Conservation (phyloP, 306 rosid species). For the Astragalus glycyphyllos region DNA sequence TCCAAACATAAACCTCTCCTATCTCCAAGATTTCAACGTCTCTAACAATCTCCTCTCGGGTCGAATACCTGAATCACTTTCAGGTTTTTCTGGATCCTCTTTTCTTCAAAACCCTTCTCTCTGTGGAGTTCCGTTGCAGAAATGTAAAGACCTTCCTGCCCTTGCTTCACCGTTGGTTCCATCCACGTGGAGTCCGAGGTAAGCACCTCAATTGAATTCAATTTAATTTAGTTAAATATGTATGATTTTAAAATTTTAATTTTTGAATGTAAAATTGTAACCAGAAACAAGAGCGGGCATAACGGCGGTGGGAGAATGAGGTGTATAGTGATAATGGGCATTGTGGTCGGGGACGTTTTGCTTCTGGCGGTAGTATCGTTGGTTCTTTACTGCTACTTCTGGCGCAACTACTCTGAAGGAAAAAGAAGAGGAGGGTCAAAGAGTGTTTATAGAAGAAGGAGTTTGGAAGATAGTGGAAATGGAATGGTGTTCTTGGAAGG, state of each 20-base stretch:
- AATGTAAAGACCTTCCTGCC: conserved; percentile 50
- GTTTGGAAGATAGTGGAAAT: conserved; percentile 60
- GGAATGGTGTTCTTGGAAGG: conserved; percentile 88
- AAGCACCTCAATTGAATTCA: too few relatives aligned
- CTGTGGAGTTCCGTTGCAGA: conserved; percentile 67
- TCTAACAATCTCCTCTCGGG: conserved; percentile 67
- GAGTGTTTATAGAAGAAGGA: conserved; percentile 57
- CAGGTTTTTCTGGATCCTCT: conserved; percentile 60
- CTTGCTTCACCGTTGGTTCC: conserved; percentile 70
- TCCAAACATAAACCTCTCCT: conserved; percentile 52
- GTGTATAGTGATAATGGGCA: conserved; percentile 59
- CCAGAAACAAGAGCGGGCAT: conserved; percentile 3
- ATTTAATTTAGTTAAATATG: too few relatives aligned
- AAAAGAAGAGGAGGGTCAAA: neutral
- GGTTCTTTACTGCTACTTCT: conserved; percentile 76
- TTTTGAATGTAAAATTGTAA: too few relatives aligned
- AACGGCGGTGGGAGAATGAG: conserved; percentile 49
- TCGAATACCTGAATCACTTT: conserved; percentile 62
- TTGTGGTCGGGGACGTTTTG: conserved; percentile 65
- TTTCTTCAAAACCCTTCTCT: conserved; percentile 60
- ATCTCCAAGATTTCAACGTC: conserved; percentile 70
- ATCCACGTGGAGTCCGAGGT: neutral
- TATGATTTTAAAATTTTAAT: too few relatives aligned
- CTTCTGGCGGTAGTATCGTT: conserved; percentile 63
- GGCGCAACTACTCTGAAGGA: conserved; percentile 52